Percentiles rank a stretch among this genome's conserved stretches.
Conservation (phyloP, 2,329 filamentous ascomycete genomes). For the Xylaria sp. region DNA sequence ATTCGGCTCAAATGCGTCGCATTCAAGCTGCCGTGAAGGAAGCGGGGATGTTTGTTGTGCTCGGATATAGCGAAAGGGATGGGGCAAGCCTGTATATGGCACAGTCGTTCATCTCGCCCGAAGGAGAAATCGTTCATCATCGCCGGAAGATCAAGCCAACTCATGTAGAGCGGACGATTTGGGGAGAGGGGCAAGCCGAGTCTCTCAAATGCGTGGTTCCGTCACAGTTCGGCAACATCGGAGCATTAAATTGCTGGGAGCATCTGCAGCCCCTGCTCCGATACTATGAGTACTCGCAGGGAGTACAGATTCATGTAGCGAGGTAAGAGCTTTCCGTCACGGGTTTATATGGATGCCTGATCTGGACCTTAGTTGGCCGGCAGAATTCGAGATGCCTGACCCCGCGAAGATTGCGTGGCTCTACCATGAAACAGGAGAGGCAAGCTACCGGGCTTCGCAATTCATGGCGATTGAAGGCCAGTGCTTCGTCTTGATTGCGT, state of each 20-base stretch:
- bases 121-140: slow-evolving; percentile 58
- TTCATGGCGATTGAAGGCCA: slow-evolving; percentile 58
- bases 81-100: slow-evolving; percentile 59
- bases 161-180: slow-evolving; percentile 60
- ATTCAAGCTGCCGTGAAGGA: slow-evolving; percentile 56
- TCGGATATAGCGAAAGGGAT: slow-evolving; percentile 63
- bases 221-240: slow-evolving; percentile 62
- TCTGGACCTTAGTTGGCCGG: slow-evolving; percentile 46
- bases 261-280: slow-evolving; percentile 64
- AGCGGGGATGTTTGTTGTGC: slow-evolving; percentile 58
- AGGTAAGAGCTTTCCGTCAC: slow-evolving; percentile 37
- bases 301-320: slow-evolving; percentile 51
- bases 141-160: slow-evolving; percentile 64
- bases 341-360: slow-evolving; percentile 33
- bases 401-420: slow-evolving; percentile 51
- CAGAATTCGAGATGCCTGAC: slow-evolving; percentile 52
- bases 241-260: slow-evolving; percentile 67
- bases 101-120: slow-evolving; percentile 63
- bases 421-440: slow-evolving; percentile 52
- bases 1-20: slow-evolving; percentile 57
- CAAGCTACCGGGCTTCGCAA: slow-evolving; percentile 52
- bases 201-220: slow-evolving; percentile 64
- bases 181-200: slow-evolving; percentile 67
- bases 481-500: slow-evolving; percentile 55
- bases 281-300: slow-evolving; percentile 52